Evolutionary conservation across 1,284 basidiomycete genomes (phyloP).

Genomic region (Garcileccinum viscosum): DNA sequence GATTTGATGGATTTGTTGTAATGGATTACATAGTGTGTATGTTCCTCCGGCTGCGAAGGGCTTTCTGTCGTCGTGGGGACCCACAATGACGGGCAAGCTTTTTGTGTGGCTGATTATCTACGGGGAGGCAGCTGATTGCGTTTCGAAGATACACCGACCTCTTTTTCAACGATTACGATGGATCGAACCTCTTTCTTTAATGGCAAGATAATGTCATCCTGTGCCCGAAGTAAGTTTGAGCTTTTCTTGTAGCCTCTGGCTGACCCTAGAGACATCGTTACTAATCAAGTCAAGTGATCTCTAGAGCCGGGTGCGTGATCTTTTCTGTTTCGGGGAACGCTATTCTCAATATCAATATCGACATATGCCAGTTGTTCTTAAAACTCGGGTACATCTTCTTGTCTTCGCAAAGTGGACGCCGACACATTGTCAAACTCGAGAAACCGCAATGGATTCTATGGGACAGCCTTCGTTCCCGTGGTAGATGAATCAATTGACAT

Average conservation of each 20-base stretch:
- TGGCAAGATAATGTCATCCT: neutral
- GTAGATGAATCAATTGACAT: slow-evolving; percentile 53
- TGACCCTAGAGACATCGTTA: slow-evolving; percentile 25
- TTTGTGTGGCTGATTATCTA: neutral
- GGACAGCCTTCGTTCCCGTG: slow-evolving; percentile 51
- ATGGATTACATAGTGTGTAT: slow-evolving; percentile 30
- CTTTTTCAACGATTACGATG: slow-evolving; percentile 12
- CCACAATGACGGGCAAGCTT: slow-evolving; percentile 40
- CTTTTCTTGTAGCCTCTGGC: neutral
- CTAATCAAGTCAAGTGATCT: slow-evolving; percentile 40
- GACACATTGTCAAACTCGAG: slow-evolving; percentile 43
- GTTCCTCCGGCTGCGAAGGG: slow-evolving; percentile 29
- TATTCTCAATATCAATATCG: neutral
- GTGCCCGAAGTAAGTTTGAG: slow-evolving; percentile 46
- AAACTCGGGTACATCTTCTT: slow-evolving; percentile 30
- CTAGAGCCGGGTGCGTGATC: slow-evolving; percentile 40
- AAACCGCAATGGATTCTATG: slow-evolving; percentile 43
- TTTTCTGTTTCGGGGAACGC: neutral
- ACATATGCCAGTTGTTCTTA: slow-evolving; percentile 41
- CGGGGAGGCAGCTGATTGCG: neutral
- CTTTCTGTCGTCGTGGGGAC: slow-evolving; percentile 44
- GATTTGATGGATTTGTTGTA: neutral
- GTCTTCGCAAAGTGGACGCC: slow-evolving; percentile 45
- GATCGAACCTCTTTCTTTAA: neutral
- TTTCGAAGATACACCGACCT: slow-evolving; percentile 26